Evolutionary conservation across 1,284 basidiomycete species (phyloP), one percentile per base, ranked within the genome.

Genomic region (Cryptococcus sp.): DNA sequence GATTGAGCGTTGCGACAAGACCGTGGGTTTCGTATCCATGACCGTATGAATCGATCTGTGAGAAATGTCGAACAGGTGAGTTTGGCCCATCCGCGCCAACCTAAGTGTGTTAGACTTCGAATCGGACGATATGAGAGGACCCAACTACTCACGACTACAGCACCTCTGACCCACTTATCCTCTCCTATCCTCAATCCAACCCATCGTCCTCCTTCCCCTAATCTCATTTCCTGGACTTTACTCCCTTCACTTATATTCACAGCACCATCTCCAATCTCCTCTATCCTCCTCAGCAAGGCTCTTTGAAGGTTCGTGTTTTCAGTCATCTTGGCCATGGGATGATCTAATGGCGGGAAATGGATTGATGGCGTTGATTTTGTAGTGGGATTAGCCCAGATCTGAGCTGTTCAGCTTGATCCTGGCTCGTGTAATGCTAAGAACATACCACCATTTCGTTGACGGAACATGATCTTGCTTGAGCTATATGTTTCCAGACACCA

Each of bases 71-170:
- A 14, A 98, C 96, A 6, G 95, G 95, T 1, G 93, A 97, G 71
- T 93, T 94, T 69, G 86, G 86, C 0, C 96, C 96, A 68, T 98
- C 96, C 5, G 96, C 96, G 30, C 96, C 95, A 43, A 98, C 84
- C 86, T 94, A 64, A 53, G 58, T 66, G 7, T 30, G 15, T 23
- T 5, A 34, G 42, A 6, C 13, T 14, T 32, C 14, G 35, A n/a
- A 5, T 37, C n/a, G 4, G 30, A 43, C n/a, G 7, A 4, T 33
- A 35, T 32, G 46, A 44, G 15, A 34, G 23, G 38, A 41, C n/a
- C 45, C n/a, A n/a, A 6, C 10, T 50, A 71, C 66, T 61, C 49
- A 71, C 70, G 15, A 77, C 71, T 14, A 77, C 64, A 32, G 63
- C 63, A 1, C 71, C 76, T 34, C 69, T 56, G 11, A 77, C 67